Evolutionary conservation across 2,329 filamentous ascomycete genomes (phyloP).

Genomic region (Anisogramma anomala): DNA sequence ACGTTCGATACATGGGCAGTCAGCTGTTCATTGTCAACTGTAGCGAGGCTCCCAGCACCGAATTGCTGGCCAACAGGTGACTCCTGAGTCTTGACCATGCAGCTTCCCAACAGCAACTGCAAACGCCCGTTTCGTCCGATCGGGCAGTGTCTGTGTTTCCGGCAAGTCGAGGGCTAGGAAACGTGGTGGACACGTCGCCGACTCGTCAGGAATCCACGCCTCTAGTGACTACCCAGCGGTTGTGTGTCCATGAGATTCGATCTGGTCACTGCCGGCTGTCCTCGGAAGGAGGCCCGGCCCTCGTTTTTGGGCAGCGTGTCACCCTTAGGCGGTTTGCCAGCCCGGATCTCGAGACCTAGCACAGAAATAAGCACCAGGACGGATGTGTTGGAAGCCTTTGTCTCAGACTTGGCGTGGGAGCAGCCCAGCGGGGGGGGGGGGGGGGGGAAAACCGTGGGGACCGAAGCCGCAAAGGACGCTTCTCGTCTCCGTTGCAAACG

Average conservation of each 20-base stretch:
- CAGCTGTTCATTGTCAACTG: too few relatives aligned
- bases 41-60: background rate
- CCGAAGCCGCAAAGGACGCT: constrained; percentile 1
- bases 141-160: background rate
- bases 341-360: background rate
- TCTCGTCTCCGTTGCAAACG: background rate
- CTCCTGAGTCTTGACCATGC: background rate
- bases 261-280: too few relatives aligned
- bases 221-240: too few relatives aligned
- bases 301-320: too few relatives aligned
- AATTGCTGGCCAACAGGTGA: background rate
- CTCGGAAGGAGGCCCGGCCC: too few relatives aligned
- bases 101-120: background rate
- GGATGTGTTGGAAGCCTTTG: constrained; percentile 1
- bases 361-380: background rate
- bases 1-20: too few relatives aligned
- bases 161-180: background rate
- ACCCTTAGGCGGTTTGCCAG: too few relatives aligned
- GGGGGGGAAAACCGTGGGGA: constrained; percentile 12
- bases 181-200: too few relatives aligned
- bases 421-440: constrained; percentile 11
- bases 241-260: too few relatives aligned
- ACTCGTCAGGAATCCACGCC: too few relatives aligned
- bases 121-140: background rate
- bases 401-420: constrained; percentile 11